Base-by-base conservation (phyloP, 176 grass and related monocot genomes). In the Dactylis glomerata region DNA sequence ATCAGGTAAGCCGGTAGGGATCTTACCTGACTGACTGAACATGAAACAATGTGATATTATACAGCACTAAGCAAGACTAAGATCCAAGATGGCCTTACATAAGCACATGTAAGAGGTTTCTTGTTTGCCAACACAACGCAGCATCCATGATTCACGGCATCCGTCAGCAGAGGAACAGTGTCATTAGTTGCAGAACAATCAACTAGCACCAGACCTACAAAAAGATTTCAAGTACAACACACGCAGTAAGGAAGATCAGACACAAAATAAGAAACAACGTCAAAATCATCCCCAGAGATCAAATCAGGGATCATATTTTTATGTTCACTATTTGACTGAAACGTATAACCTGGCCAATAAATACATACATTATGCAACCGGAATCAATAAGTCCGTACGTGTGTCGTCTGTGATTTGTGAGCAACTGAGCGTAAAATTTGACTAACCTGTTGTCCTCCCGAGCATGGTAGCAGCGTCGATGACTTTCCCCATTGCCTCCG, bases 111-210 rank as follows among this genome's bases (percentile, higher is more conserved):
- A 72, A 98, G 91, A 51, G 93, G 96, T 46, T 95, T 98, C 87
- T 98, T 98, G 77, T 98, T 98, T 79, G 96, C 96, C 45, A 95
- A 65, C 20, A 95, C 82, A 44, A 90, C 30, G 20, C 93, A 93
- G 62, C 89, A 95, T 65, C 96, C 93, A 68, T 83, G 77, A 42
- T 63, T 73, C 30, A 89, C 68, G 2, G 87, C 91, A 66, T 87
- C 57, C 61, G 92, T 95, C 72, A 98, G 80, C 80, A 90, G 56
- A 77, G 42, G 52, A 84, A 93, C 79, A 15, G 91, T 95, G 23
- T 95, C 87, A 56, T 87, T 84, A 56, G 91, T 98, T 59, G 96
- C 96, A 87, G 96, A 92, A 71, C 96, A 98, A 63, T 98, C 96
- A 86, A 93, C 92, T 77, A 98, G 81, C 31, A 83, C 89, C 78